phyloP scores from a whole-genome alignment of 257 asterid species.

The Schizonepeta tenuifolia region DNA sequence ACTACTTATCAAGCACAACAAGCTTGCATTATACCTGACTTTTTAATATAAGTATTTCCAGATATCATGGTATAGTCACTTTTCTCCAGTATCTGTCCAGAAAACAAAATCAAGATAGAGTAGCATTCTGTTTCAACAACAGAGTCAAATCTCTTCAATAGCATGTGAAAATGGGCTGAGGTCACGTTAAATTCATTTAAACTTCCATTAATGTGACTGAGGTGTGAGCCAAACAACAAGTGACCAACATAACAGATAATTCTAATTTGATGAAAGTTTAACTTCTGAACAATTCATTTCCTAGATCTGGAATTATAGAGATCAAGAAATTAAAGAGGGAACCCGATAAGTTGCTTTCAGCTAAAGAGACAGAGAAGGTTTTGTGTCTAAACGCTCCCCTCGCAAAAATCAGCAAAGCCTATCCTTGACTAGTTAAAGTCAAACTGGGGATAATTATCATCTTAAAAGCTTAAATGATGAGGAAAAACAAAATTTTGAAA shows the following conservation, averaged over 20 bases:
- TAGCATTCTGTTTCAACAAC: slow-evolving; percentile 12
- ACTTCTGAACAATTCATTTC: neutral
- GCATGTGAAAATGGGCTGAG: slow-evolving; percentile 16
- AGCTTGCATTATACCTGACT: slow-evolving; percentile 60
- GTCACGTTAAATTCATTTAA: neutral
- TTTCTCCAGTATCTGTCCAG: slow-evolving; percentile 86
- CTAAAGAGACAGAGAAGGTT: slow-evolving; percentile 17
- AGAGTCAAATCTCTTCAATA: slow-evolving; percentile 27
- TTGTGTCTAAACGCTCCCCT: slow-evolving; percentile 9
- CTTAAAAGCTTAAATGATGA: neutral
- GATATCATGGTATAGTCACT: slow-evolving; percentile 78
- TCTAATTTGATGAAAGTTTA: neutral
- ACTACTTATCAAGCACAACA: neutral
- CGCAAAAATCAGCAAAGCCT: neutral
- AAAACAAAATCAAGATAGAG: slow-evolving; percentile 30
- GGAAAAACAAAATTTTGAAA: neutral
- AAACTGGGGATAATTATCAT: neutral
- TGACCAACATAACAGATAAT: neutral
- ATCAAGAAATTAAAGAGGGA: neutral
- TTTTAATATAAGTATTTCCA: slow-evolving; percentile 75
- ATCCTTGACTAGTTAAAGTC: neutral
- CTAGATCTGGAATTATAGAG: neutral
- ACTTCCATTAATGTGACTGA: neutral
- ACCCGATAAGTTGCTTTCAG: neutral
- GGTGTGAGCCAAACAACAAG: neutral